phyloP scores from a whole-genome alignment of 331 rosid genomes.

The Malus hybrid region DNA sequence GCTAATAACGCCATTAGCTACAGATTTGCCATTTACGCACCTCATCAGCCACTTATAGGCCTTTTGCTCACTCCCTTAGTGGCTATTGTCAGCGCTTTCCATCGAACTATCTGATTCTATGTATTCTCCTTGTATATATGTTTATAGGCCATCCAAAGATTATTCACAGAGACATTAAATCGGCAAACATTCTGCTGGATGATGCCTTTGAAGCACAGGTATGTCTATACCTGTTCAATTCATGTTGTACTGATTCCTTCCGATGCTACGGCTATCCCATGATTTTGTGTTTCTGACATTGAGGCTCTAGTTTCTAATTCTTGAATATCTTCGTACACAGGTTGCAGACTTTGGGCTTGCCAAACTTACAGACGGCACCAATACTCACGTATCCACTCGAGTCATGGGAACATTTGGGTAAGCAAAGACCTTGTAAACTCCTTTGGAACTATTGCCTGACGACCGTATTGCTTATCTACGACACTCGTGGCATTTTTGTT shows the following conservation, averaged over 20 bases:
- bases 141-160: conserved; percentile 80
- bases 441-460: neutral
- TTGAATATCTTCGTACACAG: conserved; percentile 34
- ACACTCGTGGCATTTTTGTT: neutral
- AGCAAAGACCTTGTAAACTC: conserved; percentile 4
- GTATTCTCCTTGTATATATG: neutral
- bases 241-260: neutral
- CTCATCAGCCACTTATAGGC: neutral
- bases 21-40: neutral
- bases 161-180: conserved; percentile 92
- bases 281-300: neutral
- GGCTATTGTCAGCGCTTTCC: neutral
- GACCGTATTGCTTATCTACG: neutral
- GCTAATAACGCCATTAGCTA: neutral
- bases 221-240: conserved; percentile 1
- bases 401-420: conserved; percentile 99
- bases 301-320: conserved; percentile 14
- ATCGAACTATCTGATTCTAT: neutral
- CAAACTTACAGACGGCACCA: conserved; percentile 54
- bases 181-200: conserved; percentile 85
- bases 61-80: neutral
- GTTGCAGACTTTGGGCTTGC: conserved; percentile 99
- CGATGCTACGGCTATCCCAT: too few species aligned
- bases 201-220: conserved; percentile 77
- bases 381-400: conserved; percentile 87